phyloP scores from a whole-genome alignment of 225 moss, liverwort and hornwort genomes.

The Physcomitrium patens region DNA sequence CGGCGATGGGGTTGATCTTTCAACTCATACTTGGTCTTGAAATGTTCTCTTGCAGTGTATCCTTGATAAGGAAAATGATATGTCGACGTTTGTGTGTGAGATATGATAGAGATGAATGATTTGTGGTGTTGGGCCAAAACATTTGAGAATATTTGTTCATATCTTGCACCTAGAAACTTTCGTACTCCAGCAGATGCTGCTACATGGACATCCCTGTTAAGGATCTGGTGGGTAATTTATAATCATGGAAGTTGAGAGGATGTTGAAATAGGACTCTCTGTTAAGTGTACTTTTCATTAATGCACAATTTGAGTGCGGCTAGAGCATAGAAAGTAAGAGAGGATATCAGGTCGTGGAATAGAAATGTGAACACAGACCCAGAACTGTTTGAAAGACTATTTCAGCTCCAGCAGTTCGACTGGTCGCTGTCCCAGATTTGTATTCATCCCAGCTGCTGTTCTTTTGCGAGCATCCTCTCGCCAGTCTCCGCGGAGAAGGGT shows the following conservation, averaged over 20 bases:
- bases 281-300: background rate
- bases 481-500: background rate
- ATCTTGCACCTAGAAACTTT: background rate
- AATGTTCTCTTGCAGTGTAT: background rate
- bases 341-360: background rate
- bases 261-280: background rate
- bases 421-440: background rate
- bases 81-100: no score
- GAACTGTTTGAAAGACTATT: background rate
- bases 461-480: background rate
- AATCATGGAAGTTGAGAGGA: background rate
- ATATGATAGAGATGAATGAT: no score
- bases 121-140: no score
- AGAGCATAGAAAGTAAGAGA: background rate
- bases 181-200: background rate
- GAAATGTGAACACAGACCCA: background rate
- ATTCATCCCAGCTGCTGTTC: background rate
- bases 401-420: background rate
- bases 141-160: no score
- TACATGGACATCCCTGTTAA: background rate
- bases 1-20: constrained; percentile 39
- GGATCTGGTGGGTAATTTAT: background rate
- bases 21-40: background rate
- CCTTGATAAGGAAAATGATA: no score
- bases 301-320: background rate